These are phyloP conservation scores for Fraxinus albicans DNA, from an alignment of 305 asterid species.

Conservation along the genomic window DNA sequence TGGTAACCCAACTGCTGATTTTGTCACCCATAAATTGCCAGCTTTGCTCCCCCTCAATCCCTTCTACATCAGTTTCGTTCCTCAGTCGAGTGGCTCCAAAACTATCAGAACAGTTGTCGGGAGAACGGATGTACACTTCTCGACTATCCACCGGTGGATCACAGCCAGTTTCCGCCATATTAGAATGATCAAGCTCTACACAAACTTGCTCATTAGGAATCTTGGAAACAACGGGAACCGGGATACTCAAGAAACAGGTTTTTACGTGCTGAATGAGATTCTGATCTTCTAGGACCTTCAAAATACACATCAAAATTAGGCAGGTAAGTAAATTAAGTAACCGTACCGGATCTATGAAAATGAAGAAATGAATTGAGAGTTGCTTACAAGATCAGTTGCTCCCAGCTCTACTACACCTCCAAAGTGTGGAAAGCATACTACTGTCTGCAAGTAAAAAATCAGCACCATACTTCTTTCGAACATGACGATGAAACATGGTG, in stretches of 20 bases:
- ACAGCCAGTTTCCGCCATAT: conserved; percentile 31
- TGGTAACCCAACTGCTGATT: conserved; percentile 49
- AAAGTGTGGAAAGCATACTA: conserved; percentile 74
- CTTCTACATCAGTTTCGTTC: conserved; percentile 60
- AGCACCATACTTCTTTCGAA: not conserved
- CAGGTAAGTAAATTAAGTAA: not conserved
- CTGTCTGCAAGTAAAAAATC: conserved; percentile 53
- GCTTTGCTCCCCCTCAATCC: conserved; percentile 51
- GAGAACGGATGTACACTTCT: conserved; percentile 38
- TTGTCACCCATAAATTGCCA: conserved; percentile 67
- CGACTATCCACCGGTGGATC: conserved; percentile 46
- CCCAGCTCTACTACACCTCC: conserved; percentile 87
- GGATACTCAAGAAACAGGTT: conserved; percentile 44
- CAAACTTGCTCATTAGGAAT: conserved; percentile 21
- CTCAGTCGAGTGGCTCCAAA: conserved; percentile 47
- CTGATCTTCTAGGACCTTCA: conserved; percentile 64
- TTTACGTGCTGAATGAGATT: conserved; percentile 58
- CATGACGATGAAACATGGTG: not conserved
- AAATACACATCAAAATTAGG: conserved; percentile 12
- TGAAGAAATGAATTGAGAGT: not conserved
- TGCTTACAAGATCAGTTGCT: conserved; percentile 62
- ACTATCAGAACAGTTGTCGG: conserved; percentile 45
- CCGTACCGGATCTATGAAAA: not conserved
- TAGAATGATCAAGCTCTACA: conserved; percentile 16
- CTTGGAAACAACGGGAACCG: conserved; percentile 24